These are phyloP conservation scores for Alternaria infectoria DNA, from an alignment of 2,329 filamentous ascomycete species.

Conservation along the genomic window DNA sequence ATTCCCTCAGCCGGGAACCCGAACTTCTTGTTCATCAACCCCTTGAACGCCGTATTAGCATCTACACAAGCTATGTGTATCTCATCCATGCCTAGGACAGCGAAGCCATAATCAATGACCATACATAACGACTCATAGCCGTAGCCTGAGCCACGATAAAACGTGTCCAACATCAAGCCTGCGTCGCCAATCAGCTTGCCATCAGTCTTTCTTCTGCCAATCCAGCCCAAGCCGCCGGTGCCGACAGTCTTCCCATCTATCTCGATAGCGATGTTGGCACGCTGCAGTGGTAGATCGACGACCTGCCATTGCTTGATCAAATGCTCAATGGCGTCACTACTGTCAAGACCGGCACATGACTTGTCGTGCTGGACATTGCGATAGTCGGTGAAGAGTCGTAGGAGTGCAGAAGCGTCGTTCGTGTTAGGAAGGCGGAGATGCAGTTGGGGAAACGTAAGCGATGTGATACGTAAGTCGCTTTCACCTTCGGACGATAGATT, in stretches of 20 bases:
- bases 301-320: not conserved
- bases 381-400: not conserved
- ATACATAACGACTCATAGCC: not conserved
- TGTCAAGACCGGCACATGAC: not conserved
- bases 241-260: not conserved
- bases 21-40: not conserved
- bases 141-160: not conserved
- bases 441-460: not conserved
- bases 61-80: not conserved
- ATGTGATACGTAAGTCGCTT: not conserved
- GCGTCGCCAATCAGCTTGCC: not conserved
- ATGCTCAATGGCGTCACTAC: not conserved
- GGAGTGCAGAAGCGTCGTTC: not conserved
- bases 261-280: not conserved
- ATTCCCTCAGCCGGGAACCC: not conserved
- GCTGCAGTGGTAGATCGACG: not conserved
- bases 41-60: not conserved
- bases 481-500: not conserved
- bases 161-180: not conserved
- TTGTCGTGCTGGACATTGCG: not conserved
- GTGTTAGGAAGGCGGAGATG: not conserved
- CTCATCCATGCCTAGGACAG: slow-evolving; percentile 1
- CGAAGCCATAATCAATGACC: not conserved
- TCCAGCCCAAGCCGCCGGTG: not conserved
- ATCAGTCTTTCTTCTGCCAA: not conserved